These are phyloP conservation scores for Mycocentrospora acerina DNA, from an alignment of 2,329 filamentous ascomycete genomes.

Conservation along the genomic window DNA sequence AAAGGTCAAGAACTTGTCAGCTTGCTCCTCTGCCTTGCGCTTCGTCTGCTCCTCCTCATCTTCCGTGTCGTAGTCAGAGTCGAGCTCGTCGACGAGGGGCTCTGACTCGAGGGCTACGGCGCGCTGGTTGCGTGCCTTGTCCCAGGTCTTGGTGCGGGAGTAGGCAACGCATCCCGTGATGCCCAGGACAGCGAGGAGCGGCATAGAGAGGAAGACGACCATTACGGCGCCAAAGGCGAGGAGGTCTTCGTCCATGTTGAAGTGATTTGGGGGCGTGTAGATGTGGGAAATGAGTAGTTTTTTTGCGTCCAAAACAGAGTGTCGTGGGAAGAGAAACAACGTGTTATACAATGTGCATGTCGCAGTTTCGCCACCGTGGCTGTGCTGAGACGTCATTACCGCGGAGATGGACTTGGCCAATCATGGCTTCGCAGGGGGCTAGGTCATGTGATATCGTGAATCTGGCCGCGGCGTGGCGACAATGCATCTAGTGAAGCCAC, in stretches of 20 bases:
- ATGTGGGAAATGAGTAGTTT: too few relatives aligned
- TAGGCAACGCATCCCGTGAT: slow-evolving; percentile 29
- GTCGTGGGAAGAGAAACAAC: too few relatives aligned
- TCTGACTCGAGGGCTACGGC: slow-evolving; percentile 24
- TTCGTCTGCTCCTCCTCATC: slow-evolving; percentile 31
- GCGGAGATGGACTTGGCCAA: background rate
- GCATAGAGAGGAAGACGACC: slow-evolving; percentile 26
- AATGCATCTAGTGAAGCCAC: too few relatives aligned
- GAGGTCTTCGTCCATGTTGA: slow-evolving; percentile 32
- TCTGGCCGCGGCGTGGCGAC: too few relatives aligned
- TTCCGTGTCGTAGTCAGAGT: slow-evolving; percentile 34
- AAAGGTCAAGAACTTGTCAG: slow-evolving; percentile 30
- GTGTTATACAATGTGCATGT: too few relatives aligned
- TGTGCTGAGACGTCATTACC: too few relatives aligned
- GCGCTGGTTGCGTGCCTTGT: slow-evolving; percentile 28
- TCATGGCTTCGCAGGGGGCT: background rate
- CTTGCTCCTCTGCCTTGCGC: slow-evolving; percentile 32
- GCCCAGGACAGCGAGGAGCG: slow-evolving; percentile 22
- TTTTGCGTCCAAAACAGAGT: too few relatives aligned
- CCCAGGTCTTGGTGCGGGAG: slow-evolving; percentile 35
- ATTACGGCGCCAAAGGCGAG: slow-evolving; percentile 26
- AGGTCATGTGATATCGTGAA: background rate
- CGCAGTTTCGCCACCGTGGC: too few relatives aligned
- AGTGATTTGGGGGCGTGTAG: too few relatives aligned
- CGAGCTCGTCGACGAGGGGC: slow-evolving; percentile 18